Base-by-base conservation (phyloP, 2,329 filamentous ascomycete species). In the Hypoxylon rubiginosum region DNA sequence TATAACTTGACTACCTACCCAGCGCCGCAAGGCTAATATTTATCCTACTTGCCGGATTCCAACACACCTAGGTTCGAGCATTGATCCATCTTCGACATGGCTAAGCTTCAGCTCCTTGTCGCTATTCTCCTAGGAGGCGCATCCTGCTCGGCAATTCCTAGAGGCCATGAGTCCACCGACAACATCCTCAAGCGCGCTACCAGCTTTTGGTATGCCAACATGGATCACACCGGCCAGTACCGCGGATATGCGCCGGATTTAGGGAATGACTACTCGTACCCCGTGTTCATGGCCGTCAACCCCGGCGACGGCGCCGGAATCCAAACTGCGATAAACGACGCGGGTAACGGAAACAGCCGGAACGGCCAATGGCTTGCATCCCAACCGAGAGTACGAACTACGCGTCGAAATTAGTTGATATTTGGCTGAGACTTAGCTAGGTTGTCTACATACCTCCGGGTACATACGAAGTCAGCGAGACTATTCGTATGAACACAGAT, bases 401-500 rank as follows among this genome's bases (percentile, higher is more conserved):
- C 21, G 13, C 10, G 41, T 45, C 21, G 3, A 8, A 10, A 30
- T 1, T 54, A 9, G 6, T n/a, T 30, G 41, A 32, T 21, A 17
- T 5, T 4, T 21, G n/a, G 56, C 67, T 64, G 10, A 55, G 41
- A 6, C 28, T 24, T n/a, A 63, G 32, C 51, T 46, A 79, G 77
- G 80, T 82, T 28, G 81, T 83, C 3, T 83, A 82, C 55, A 77
- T 83, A 43, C 80, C 81, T 0, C 76, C 81, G 0, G 82, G 81
- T 45, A 81, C 77, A 7, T 83, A 83, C 64, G 71, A 74, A 39
- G 72, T 83, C 55, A 75, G 71, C 60, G 55, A 76, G 50, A 82
- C 81, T 1, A 79, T 83, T 34, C 54, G 70, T 4, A 79, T 82
- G 77, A 79, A 81, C 58, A 82, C 81, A 0, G 81, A 82, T 50